phyloP scores from a whole-genome alignment of 495 filamentous ascomycete species.

The Aspergillus baeticus region DNA sequence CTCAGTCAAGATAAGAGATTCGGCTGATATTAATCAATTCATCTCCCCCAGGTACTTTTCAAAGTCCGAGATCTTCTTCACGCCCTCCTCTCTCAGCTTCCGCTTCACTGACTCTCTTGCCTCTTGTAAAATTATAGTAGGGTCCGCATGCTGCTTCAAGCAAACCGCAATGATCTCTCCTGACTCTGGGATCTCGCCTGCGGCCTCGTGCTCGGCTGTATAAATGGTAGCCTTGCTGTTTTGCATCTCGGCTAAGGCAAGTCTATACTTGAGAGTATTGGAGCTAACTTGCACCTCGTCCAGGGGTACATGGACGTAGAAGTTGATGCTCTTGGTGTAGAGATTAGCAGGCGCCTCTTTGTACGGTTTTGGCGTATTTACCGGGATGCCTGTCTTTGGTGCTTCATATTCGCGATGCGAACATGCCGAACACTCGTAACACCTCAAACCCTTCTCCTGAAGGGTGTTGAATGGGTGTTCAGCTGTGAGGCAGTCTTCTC shows the following conservation, averaged over 20 bases:
- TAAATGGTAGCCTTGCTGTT: slow-evolving; percentile 4
- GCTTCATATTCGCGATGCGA: not conserved
- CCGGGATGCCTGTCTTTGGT: not conserved
- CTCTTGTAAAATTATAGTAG: not conserved
- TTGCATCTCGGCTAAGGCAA: not conserved
- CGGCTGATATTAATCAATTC: not conserved
- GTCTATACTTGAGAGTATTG: not conserved
- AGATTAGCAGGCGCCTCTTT: not conserved
- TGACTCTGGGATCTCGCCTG: not conserved
- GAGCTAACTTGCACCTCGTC: not conserved
- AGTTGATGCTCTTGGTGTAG: not conserved
- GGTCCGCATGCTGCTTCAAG: not conserved
- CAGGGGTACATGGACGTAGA: slow-evolving; percentile 4
- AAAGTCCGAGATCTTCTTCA: not conserved
- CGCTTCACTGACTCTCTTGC: slow-evolving; percentile 1
- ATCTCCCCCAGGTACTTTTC: not conserved
- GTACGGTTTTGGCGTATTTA: not conserved
- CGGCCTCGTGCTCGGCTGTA: not conserved
- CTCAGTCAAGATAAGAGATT: not conserved
- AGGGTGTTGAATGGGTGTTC: not conserved
- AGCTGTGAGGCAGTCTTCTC: not conserved
- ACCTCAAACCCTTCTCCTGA: not conserved
- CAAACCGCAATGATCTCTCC: not conserved
- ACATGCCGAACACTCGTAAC: slow-evolving; percentile 5
- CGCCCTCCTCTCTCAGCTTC: not conserved